These are phyloP conservation scores for Telopea speciosissima DNA, from an alignment of 177 flowering plant species.

Conservation along the genomic window DNA sequence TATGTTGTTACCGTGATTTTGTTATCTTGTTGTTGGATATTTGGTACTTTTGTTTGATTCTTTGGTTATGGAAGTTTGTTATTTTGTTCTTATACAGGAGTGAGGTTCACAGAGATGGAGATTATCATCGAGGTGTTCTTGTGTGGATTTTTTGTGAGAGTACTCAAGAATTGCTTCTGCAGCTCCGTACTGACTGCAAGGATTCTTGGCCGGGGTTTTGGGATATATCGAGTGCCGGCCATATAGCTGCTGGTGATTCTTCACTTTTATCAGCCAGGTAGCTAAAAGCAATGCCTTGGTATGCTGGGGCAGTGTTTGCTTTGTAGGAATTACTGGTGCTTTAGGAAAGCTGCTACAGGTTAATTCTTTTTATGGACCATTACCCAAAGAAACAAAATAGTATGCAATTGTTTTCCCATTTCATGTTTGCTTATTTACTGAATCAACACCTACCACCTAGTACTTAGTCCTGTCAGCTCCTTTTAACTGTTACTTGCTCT, in stretches of 20 bases:
- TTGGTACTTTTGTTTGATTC: no score
- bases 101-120: conserved; percentile 78
- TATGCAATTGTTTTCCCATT: no score
- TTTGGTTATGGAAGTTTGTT: not conserved
- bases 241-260: conserved; percentile 84
- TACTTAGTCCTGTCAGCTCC: no score
- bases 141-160: conserved; percentile 85
- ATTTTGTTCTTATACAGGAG: conserved; percentile 32
- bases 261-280: conserved; percentile 82
- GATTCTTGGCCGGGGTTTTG: conserved; percentile 89
- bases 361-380: not conserved
- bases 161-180: conserved; percentile 78
- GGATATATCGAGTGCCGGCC: conserved; percentile 97
- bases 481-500: no score
- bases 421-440: no score
- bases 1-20: no score
- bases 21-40: no score
- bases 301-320: not conserved
- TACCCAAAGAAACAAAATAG: no score
- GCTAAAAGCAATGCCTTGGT: not conserved
- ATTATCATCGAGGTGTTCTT: conserved; percentile 83
- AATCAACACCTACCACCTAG: no score
- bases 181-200: conserved; percentile 76
- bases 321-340: not conserved
- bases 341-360: not conserved